A percentile compares a stretch with the other conserved stretches of the same genome.
Evolutionary conservation across 2,329 filamentous ascomycete genomes (phyloP).

Genomic region (Eutypa lata): DNA sequence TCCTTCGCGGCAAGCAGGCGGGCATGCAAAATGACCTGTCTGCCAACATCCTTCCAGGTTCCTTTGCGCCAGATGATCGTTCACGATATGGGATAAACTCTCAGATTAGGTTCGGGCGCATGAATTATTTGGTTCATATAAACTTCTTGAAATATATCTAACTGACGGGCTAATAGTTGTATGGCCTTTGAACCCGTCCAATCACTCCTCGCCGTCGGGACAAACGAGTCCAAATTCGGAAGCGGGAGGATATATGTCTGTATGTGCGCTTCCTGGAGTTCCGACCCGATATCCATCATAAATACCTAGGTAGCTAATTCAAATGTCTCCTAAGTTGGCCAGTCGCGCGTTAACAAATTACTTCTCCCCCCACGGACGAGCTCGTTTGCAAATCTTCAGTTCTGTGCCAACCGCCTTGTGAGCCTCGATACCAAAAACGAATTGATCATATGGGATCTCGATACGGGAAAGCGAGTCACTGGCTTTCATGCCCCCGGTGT

Average conservation of each 20-base stretch:
- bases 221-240: constrained; percentile 81
- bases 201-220: constrained; percentile 88
- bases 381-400: constrained; percentile 75
- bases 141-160: neutral
- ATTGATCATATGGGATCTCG: constrained; percentile 77
- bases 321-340: constrained; percentile 53
- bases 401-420: constrained; percentile 81
- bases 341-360: constrained; percentile 72
- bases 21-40: constrained; percentile 92
- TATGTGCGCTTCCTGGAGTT: constrained; percentile 23
- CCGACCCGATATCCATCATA: neutral
- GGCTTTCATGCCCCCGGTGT: constrained; percentile 74
- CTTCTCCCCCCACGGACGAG: constrained; percentile 68
- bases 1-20: constrained; percentile 88
- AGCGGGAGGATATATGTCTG: constrained; percentile 82
- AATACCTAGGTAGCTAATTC: neutral
- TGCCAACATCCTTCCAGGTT: constrained; percentile 69
- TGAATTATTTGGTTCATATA: neutral
- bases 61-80: constrained; percentile 82
- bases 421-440: constrained; percentile 86
- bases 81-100: constrained; percentile 80
- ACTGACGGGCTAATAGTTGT: constrained; percentile 57
- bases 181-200: constrained; percentile 92
- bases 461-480: constrained; percentile 62
- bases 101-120: constrained; percentile 54